phyloP scores from a whole-genome alignment of 2,329 filamentous ascomycete species.

The Myriangium duriaei region DNA sequence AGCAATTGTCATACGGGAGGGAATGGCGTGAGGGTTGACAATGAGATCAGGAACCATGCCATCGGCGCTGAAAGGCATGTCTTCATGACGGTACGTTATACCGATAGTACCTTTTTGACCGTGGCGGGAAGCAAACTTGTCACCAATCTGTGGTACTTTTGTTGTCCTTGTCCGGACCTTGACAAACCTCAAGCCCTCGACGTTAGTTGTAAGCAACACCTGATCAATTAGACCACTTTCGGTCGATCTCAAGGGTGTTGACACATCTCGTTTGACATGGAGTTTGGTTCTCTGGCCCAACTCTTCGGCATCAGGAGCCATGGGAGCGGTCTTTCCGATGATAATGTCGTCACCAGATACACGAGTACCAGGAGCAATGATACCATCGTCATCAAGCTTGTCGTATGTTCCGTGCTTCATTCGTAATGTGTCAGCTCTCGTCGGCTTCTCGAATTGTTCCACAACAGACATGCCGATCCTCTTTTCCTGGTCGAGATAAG shows the following conservation, averaged over 20 bases:
- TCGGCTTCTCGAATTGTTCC: constrained; percentile 92
- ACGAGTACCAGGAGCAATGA: constrained; percentile 84
- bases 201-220: constrained; percentile 86
- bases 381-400: constrained; percentile 93
- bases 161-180: constrained; percentile 96
- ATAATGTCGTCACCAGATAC: constrained; percentile 98
- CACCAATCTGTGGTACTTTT: constrained; percentile 95
- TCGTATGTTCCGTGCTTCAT: constrained; percentile 62
- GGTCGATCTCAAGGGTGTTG: constrained; percentile 84
- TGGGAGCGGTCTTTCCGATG: constrained; percentile 94
- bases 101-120: constrained; percentile 98
- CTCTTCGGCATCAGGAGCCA: constrained; percentile 85
- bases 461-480: constrained; percentile 85
- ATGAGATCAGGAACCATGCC: constrained; percentile 91
- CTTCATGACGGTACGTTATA: constrained; percentile 93
- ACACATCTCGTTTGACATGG: constrained; percentile 90
- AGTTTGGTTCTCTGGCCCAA: constrained; percentile 80
- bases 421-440: constrained; percentile 72
- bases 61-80: constrained; percentile 94
- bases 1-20: constrained; percentile 99
- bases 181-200: constrained; percentile 87
- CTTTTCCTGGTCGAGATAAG: constrained; percentile 96
- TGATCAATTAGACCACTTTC: constrained; percentile 95
- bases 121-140: constrained; percentile 98
- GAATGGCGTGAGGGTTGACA: constrained; percentile 99